Conservation (phyloP, 129 eudicot species). For the Saussurea involucrata region DNA sequence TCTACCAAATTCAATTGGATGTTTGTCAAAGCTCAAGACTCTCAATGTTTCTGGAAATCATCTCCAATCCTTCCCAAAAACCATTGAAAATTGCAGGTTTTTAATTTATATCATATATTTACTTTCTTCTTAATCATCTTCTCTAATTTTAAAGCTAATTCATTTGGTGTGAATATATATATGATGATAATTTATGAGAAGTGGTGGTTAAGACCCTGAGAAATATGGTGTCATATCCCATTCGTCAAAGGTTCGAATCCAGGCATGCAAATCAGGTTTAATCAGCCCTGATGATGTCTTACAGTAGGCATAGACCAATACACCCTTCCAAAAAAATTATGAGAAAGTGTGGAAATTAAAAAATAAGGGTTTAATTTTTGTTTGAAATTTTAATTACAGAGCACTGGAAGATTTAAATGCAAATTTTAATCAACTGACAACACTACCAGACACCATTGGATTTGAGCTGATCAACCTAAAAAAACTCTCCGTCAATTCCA, state of each 20-base stretch:
- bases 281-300: no score
- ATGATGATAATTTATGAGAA: no score
- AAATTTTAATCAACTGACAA: slow-evolving; percentile 66
- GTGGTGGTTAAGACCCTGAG: no score
- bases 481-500: slow-evolving; percentile 77
- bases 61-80: slow-evolving; percentile 60
- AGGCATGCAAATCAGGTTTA: no score
- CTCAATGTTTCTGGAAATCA: slow-evolving; percentile 83
- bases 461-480: slow-evolving; percentile 72
- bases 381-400: slow-evolving; percentile 3
- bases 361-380: no score
- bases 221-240: no score
- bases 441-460: slow-evolving; percentile 72
- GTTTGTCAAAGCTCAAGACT: slow-evolving; percentile 77
- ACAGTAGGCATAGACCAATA: no score
- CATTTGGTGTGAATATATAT: no score
- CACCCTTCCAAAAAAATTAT: no score
- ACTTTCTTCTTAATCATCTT: not conserved
- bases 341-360: no score
- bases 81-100: slow-evolving; percentile 91
- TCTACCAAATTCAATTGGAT: slow-evolving; percentile 87
- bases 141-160: not conserved
- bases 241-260: no score
- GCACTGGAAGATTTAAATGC: slow-evolving; percentile 76
- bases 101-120: not conserved